A percentile compares a stretch with the other conserved stretches of the same genome.
Evolutionary conservation across 2,329 filamentous ascomycete species (phyloP).

Genomic region (Graphilbum fragrans): DNA sequence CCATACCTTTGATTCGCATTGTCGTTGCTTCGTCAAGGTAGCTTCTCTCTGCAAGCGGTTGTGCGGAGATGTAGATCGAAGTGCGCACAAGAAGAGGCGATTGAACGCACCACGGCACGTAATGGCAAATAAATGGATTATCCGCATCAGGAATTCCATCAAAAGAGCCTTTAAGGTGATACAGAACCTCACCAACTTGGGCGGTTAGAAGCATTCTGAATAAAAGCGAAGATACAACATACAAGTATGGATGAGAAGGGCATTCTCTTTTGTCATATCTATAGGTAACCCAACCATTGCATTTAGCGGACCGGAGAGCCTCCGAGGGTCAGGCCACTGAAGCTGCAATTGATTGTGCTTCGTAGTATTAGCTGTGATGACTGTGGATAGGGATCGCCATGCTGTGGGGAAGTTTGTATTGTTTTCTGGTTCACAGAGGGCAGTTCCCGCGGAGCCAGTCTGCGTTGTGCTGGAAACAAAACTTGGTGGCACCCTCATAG

Average conservation of each 20-base stretch:
- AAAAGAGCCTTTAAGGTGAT: constrained; percentile 33
- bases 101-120: constrained; percentile 30
- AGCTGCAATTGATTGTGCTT: too few species aligned
- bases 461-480: too few species aligned
- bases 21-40: constrained; percentile 26
- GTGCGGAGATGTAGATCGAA: constrained; percentile 32
- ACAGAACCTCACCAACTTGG: constrained; percentile 30
- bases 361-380: too few species aligned
- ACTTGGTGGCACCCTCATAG: too few species aligned
- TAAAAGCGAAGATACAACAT: neutral
- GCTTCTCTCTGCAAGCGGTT: constrained; percentile 31
- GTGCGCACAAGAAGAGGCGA: constrained; percentile 31
- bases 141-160: constrained; percentile 29
- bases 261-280: constrained; percentile 10
- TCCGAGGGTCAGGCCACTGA: constrained; percentile 8
- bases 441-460: too few species aligned
- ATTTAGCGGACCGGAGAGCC: constrained; percentile 9
- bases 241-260: constrained; percentile 12
- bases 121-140: constrained; percentile 30
- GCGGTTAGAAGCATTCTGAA: neutral
- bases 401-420: too few species aligned
- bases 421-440: too few species aligned
- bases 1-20: constrained; percentile 24
- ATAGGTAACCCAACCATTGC: constrained; percentile 10
- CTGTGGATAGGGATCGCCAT: too few species aligned